A percentile compares a stretch with the other conserved stretches of the same genome.
Conservation (phyloP, 306 rosid genomes). For the Herpetospermum pedunculosum region DNA sequence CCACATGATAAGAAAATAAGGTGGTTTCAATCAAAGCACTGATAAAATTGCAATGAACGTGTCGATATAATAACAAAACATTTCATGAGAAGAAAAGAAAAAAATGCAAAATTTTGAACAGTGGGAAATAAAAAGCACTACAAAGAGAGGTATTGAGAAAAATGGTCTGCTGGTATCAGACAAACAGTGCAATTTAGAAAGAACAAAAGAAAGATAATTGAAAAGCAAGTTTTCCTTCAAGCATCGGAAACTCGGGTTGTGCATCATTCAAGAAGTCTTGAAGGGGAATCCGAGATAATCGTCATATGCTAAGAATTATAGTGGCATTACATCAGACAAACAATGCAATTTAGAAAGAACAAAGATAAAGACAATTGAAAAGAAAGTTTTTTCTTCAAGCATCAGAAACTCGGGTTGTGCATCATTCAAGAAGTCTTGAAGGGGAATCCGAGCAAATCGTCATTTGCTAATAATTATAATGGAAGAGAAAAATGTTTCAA, state of each 20-base stretch:
- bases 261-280: constrained; percentile 26
- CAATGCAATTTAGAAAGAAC: neutral
- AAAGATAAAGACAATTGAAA: neutral
- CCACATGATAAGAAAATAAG: neutral
- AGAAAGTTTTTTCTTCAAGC: neutral
- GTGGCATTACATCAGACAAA: no score
- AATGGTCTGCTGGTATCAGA: neutral
- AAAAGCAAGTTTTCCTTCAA: neutral
- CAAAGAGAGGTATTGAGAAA: neutral
- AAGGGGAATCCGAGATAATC: constrained; percentile 42
- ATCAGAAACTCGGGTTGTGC: constrained; percentile 14
- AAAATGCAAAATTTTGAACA: neutral
- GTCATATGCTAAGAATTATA: constrained; percentile 17
- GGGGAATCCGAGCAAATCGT: constrained; percentile 42
- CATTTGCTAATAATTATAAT: constrained; percentile 12
- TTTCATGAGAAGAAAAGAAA: neutral
- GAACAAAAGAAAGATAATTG: neutral
- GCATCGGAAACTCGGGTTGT: constrained; percentile 14
- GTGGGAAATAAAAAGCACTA: neutral
- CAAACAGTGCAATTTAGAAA: neutral
- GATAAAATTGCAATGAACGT: neutral
- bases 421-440: constrained; percentile 27
- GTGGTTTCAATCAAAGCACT: neutral
- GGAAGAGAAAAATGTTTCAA: neutral
- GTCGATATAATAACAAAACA: neutral